phyloP scores from a whole-genome alignment of 352 stramenopile genomes.

The Blastocystis sp. region DNA sequence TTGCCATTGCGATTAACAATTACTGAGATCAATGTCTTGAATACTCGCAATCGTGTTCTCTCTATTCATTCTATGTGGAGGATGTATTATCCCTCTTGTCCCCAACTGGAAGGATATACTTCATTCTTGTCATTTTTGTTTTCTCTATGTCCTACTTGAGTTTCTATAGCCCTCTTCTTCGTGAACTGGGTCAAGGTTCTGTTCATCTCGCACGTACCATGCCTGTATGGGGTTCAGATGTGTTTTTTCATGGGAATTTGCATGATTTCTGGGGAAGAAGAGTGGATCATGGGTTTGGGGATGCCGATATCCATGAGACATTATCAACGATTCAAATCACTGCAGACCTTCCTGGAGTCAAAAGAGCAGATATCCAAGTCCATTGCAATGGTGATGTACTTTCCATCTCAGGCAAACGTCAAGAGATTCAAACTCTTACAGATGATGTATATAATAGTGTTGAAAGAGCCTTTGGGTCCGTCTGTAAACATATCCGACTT shows the following conservation, averaged over 20 bases:
- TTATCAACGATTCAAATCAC: not conserved
- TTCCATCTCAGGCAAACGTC: not conserved
- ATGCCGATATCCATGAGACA: constrained; percentile 36
- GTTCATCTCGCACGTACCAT: not conserved
- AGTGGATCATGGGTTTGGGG: constrained; percentile 18
- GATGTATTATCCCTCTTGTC: too few species aligned
- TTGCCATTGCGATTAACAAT: constrained; percentile 14
- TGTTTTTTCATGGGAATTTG: constrained; percentile 6
- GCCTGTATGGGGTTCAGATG: not conserved
- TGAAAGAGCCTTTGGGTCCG: not conserved
- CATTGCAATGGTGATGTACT: not conserved
- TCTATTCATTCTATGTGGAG: too few species aligned
- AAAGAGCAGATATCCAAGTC: not conserved
- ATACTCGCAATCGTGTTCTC: too few species aligned
- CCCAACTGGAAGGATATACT: not conserved
- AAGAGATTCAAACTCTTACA: not conserved
- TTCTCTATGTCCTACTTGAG: constrained; percentile 32
- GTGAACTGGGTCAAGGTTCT: constrained; percentile 1
- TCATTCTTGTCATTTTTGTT: not conserved
- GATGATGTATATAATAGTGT: constrained; percentile 32
- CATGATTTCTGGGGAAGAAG: constrained; percentile 46
- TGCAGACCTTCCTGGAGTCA: constrained; percentile 9
- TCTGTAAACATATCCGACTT: constrained; percentile 16
- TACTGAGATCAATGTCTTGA: not conserved
- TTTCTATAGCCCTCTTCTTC: constrained; percentile 27